These are phyloP conservation scores for Mentha longifolia DNA, from an alignment of 257 asterid species.

Conservation along the genomic window DNA sequence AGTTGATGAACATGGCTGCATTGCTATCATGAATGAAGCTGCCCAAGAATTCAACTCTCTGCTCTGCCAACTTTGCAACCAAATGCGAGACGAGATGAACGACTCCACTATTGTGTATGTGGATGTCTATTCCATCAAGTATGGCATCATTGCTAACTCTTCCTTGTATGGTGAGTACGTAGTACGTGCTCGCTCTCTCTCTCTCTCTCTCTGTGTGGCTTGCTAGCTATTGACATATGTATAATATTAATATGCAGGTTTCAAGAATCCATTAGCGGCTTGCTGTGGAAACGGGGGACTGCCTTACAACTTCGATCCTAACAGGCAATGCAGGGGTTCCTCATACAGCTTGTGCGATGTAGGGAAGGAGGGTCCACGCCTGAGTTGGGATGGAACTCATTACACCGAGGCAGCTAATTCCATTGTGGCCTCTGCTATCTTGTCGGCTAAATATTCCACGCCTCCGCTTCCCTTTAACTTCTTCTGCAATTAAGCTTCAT, in stretches of 20 bases:
- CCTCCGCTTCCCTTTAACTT: slow-evolving; percentile 8
- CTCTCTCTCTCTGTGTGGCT: no score
- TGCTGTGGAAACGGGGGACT: slow-evolving; percentile 48
- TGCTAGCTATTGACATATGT: no score
- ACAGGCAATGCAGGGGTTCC: slow-evolving; percentile 25
- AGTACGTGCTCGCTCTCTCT: no score
- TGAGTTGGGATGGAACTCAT: slow-evolving; percentile 52
- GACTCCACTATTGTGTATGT: slow-evolving; percentile 40
- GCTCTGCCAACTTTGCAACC: slow-evolving; percentile 25
- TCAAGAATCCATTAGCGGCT: slow-evolving; percentile 41
- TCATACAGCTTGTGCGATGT: slow-evolving; percentile 34
- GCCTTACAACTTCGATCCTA: slow-evolving; percentile 38
- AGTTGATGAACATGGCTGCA: slow-evolving; percentile 46
- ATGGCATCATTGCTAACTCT: slow-evolving; percentile 41
- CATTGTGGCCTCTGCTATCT: slow-evolving; percentile 34
- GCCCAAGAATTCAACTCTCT: slow-evolving; percentile 42
- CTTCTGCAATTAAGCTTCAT: no score
- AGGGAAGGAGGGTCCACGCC: not conserved
- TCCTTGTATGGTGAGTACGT: slow-evolving; percentile 28
- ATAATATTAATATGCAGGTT: slow-evolving; percentile 10
- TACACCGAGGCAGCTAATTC: slow-evolving; percentile 45
- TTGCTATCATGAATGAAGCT: slow-evolving; percentile 35
- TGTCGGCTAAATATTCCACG: slow-evolving; percentile 37
- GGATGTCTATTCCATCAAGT: slow-evolving; percentile 52
- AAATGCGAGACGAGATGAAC: slow-evolving; percentile 37